Conservation (phyloP, 345 rosid species). For the Carallia pectinifolia region DNA sequence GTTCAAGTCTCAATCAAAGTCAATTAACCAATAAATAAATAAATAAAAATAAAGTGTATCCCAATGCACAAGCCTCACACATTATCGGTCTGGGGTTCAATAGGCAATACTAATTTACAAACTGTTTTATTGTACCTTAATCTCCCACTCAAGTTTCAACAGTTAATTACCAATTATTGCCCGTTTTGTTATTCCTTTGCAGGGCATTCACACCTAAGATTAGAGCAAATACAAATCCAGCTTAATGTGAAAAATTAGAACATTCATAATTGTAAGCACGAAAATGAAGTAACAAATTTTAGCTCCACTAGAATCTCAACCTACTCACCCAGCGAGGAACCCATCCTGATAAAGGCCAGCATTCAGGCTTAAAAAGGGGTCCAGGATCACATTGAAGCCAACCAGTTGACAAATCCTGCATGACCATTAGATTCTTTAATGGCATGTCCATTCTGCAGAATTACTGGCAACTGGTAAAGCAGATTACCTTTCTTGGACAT, state of each 20-base stretch:
- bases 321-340: conserved; percentile 68
- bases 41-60: no score
- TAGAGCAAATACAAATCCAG: background rate
- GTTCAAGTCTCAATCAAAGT: no score
- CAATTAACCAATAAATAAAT: no score
- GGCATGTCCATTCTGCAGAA: background rate
- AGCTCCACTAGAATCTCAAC: background rate
- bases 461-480: conserved; percentile 2
- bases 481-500: conserved; percentile 88
- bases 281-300: background rate
- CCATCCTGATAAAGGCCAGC: conserved; percentile 56
- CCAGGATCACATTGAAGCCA: conserved; percentile 98
- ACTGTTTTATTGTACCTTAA: no score
- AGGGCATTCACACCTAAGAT: no score
- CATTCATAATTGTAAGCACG: background rate
- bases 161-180: no score
- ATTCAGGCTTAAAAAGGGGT: conserved; percentile 81
- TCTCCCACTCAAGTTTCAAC: no score
- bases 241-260: background rate
- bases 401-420: conserved; percentile 85
- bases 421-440: conserved; percentile 10
- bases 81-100: no score
- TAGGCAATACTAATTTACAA: no score
- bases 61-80: no score
- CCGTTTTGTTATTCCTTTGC: no score